Conservation (phyloP, 2,329 filamentous ascomycete genomes). For the Ophiostoma sp. region DNA sequence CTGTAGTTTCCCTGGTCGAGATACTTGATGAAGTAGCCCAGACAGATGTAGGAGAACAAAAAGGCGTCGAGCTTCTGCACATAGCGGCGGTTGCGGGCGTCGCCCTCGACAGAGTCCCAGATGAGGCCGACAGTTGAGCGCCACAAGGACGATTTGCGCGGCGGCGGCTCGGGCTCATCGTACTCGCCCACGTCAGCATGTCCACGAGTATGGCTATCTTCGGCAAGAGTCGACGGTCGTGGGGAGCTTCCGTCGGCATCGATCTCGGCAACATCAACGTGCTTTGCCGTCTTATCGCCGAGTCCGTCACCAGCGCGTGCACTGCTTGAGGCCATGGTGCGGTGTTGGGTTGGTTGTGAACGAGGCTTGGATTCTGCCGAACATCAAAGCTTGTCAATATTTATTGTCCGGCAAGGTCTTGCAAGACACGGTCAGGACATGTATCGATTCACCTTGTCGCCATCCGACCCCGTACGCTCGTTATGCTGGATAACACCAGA, state of each 20-base stretch:
- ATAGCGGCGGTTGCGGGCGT: slow-evolving; percentile 23
- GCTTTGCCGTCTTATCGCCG: not conserved
- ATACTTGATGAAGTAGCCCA: slow-evolving; percentile 53
- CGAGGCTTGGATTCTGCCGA: not conserved
- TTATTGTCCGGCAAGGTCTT: not conserved
- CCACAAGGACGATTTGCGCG: slow-evolving; percentile 21
- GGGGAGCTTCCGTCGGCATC: not conserved
- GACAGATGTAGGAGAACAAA: slow-evolving; percentile 36
- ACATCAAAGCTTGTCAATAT: not conserved
- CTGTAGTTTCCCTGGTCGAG: slow-evolving; percentile 36
- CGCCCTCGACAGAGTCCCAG: slow-evolving; percentile 26
- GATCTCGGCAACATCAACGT: not conserved
- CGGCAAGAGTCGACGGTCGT: not conserved
- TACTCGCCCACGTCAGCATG: not conserved
- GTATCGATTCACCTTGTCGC: slow-evolving; percentile 9
- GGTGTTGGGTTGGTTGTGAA: not conserved
- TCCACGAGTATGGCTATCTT: not conserved
- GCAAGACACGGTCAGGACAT: not conserved
- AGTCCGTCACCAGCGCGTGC: not conserved
- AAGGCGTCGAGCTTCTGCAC: slow-evolving; percentile 24
- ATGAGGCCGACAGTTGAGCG: slow-evolving; percentile 20
- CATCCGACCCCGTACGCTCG: slow-evolving; percentile 13
- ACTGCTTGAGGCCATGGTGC: not conserved
- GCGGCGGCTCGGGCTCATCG: not conserved
- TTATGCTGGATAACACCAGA: slow-evolving; percentile 12